phyloP scores from a whole-genome alignment of 2,329 filamentous ascomycete species.

The Botrytis fabae region DNA sequence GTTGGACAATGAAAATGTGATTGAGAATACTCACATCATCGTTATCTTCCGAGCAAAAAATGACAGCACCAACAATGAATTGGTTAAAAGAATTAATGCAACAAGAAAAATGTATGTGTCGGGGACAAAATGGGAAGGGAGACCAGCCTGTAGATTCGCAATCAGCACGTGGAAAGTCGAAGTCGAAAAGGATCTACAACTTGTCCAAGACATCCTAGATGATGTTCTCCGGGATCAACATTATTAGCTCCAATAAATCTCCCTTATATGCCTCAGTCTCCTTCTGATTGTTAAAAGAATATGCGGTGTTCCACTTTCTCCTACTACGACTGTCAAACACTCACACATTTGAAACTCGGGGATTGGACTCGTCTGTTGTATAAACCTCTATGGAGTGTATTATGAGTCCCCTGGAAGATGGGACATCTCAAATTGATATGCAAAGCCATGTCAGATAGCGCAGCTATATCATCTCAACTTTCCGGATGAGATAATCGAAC shows the following conservation, averaged over 20 bases:
- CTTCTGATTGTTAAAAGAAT: too few relatives aligned
- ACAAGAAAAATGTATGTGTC: conserved; percentile 78
- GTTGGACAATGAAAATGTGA: conserved; percentile 51
- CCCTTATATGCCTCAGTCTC: background rate
- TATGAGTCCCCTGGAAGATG: too few relatives aligned
- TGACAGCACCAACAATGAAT: conserved; percentile 58
- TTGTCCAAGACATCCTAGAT: conserved; percentile 64
- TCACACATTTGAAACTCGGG: background rate
- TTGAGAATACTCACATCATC: conserved; percentile 51
- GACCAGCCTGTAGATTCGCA: conserved; percentile 76
- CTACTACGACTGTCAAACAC: background rate
- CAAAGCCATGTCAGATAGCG: background rate
- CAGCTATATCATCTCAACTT: too few relatives aligned
- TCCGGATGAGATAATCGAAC: background rate
- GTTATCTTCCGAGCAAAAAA: conserved; percentile 77
- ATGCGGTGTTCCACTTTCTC: background rate
- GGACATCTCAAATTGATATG: rapidly evolving
- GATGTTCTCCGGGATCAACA: conserved; percentile 17
- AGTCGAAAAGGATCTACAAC: conserved; percentile 61
- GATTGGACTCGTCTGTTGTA: background rate
- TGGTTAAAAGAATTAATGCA: conserved; percentile 73
- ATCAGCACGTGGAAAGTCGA: conserved; percentile 83
- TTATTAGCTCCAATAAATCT: background rate
- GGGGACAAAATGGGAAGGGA: conserved; percentile 74
- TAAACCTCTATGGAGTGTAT: background rate